Evolutionary conservation across 345 rosid species (phyloP).

Genomic region (Bruguiera sexangula): DNA sequence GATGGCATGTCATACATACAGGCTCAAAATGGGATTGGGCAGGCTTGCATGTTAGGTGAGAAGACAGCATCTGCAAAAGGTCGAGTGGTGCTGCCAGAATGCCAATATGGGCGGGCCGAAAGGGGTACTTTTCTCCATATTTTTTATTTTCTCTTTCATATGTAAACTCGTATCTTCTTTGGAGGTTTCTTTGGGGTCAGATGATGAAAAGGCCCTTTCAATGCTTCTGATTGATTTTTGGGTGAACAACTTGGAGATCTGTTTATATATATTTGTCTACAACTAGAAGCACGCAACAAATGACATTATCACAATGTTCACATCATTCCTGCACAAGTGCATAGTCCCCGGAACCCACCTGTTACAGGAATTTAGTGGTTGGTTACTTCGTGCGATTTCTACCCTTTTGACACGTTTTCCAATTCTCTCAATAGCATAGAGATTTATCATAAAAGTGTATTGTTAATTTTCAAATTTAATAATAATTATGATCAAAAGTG

Average conservation of each 20-base stretch:
- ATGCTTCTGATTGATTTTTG: too few relatives aligned
- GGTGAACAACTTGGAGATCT: not conserved
- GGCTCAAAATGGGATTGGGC: too few relatives aligned
- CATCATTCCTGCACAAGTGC: constrained; percentile 14
- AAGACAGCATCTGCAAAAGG: constrained; percentile 36
- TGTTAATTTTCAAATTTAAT: too few relatives aligned
- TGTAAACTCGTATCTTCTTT: constrained; percentile 1
- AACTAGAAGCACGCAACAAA: too few relatives aligned
- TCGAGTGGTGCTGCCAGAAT: constrained; percentile 9
- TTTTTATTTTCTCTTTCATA: not conserved
- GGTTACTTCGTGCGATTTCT: too few relatives aligned
- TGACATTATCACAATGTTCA: not conserved
- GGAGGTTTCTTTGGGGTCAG: constrained; percentile 12
- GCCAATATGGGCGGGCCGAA: constrained; percentile 20
- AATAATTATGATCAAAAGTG: too few relatives aligned
- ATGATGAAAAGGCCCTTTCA: not conserved
- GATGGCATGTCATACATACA: too few relatives aligned
- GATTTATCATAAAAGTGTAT: too few relatives aligned
- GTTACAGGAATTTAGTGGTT: too few relatives aligned
- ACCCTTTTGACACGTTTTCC: too few relatives aligned
- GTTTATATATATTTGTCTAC: not conserved
- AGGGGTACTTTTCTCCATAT: constrained; percentile 5
- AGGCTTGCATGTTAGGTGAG: constrained; percentile 37
- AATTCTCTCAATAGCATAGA: too few relatives aligned
- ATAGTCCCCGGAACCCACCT: too few relatives aligned